phyloP scores from a whole-genome alignment of 768 basidiomycete species.

The Trametes villosa region DNA sequence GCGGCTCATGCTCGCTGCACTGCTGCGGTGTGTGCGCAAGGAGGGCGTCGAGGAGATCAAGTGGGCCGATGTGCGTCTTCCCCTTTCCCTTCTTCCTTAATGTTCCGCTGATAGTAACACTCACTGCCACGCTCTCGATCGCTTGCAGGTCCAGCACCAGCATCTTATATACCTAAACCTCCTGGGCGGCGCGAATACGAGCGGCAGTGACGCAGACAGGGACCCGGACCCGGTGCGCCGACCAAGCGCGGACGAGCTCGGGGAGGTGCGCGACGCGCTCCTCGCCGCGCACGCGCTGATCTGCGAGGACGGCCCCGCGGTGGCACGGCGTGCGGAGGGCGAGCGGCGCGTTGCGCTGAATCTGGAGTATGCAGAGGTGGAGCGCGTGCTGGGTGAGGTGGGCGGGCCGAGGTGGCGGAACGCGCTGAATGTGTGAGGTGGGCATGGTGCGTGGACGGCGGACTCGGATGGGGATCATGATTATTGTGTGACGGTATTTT shows the following conservation, averaged over 20 bases:
- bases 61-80: slow-evolving; percentile 71
- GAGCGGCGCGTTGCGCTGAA: slow-evolving; percentile 82
- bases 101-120: background rate
- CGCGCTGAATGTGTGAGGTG: slow-evolving; percentile 38
- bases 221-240: slow-evolving; percentile 52
- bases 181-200: slow-evolving; percentile 49
- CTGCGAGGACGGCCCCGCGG: slow-evolving; percentile 63
- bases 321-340: slow-evolving; percentile 56
- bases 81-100: slow-evolving; percentile 1
- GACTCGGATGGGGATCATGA: background rate
- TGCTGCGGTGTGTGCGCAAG: slow-evolving; percentile 80
- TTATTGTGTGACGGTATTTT: too few species aligned
- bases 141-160: slow-evolving; percentile 70
- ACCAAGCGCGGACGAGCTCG: slow-evolving; percentile 67
- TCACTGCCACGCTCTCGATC: background rate
- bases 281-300: slow-evolving; percentile 78
- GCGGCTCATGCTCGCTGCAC: slow-evolving; percentile 81
- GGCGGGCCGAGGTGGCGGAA: slow-evolving; percentile 74
- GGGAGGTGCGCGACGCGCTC: slow-evolving; percentile 73
- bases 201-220: slow-evolving; percentile 46
- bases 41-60: slow-evolving; percentile 88
- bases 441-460: background rate
- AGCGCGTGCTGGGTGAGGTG: slow-evolving; percentile 81
- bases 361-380: slow-evolving; percentile 82
- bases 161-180: slow-evolving; percentile 71